phyloP scores from a whole-genome alignment of 345 rosid species.

The Salix purpurea region DNA sequence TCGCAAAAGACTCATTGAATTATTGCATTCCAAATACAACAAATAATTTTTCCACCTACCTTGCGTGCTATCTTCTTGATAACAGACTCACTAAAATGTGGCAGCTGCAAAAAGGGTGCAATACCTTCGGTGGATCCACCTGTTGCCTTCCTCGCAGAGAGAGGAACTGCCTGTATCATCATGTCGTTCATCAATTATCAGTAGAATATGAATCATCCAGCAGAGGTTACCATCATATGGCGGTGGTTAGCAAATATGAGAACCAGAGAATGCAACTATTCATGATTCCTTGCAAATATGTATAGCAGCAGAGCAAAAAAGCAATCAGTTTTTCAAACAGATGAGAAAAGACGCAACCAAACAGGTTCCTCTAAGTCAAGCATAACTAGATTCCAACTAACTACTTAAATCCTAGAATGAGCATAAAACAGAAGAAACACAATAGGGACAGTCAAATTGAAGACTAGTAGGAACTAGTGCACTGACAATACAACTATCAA shows the following conservation, averaged over 20 bases:
- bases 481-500: not conserved
- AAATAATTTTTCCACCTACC: constrained; percentile 34
- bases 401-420: not conserved
- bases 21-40: not conserved
- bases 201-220: not conserved
- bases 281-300: not conserved
- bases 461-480: not conserved
- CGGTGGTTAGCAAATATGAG: not conserved
- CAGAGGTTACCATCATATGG: not conserved
- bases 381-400: not conserved
- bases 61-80: constrained; percentile 90
- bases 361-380: not conserved
- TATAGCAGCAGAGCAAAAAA: not conserved
- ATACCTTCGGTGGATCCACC: constrained; percentile 86
- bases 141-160: constrained; percentile 80
- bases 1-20: not conserved
- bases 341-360: not conserved
- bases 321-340: not conserved
- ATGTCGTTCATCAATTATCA: not conserved
- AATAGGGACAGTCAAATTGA: not conserved
- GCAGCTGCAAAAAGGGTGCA: constrained; percentile 94
- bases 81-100: constrained; percentile 75
- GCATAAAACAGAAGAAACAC: not conserved
- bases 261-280: not conserved
- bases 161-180: constrained; percentile 83